Percentiles rank a stretch among this genome's conserved stretches.
phyloP scores from a whole-genome alignment of 2,329 filamentous ascomycete species.

The Dactylellina leptospora region DNA sequence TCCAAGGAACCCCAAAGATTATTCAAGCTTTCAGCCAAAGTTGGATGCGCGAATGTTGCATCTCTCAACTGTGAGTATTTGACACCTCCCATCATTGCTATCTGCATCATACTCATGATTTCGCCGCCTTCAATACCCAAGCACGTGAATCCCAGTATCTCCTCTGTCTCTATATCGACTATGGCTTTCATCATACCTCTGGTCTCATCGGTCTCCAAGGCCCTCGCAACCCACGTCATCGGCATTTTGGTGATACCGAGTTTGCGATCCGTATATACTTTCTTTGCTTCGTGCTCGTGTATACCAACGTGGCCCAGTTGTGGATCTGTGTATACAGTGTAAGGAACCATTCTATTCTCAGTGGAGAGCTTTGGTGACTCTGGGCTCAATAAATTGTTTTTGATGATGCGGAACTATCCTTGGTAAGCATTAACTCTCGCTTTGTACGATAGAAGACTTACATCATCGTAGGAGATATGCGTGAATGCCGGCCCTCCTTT shows the following conservation, averaged over 20 bases:
- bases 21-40: slow-evolving; percentile 65
- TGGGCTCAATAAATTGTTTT: slow-evolving; percentile 62
- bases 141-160: slow-evolving; percentile 67
- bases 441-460: slow-evolving; percentile 14
- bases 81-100: slow-evolving; percentile 65
- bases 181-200: slow-evolving; percentile 66
- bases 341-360: slow-evolving; percentile 61
- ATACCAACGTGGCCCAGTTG: slow-evolving; percentile 66
- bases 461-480: slow-evolving; percentile 68
- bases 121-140: slow-evolving; percentile 66
- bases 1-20: slow-evolving; percentile 64
- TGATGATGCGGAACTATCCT: slow-evolving; percentile 64
- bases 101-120: slow-evolving; percentile 66
- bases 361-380: slow-evolving; percentile 56
- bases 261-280: slow-evolving; percentile 56
- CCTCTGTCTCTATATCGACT: slow-evolving; percentile 63
- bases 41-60: slow-evolving; percentile 66
- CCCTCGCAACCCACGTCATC: slow-evolving; percentile 65
- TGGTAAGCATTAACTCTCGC: no score
- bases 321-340: slow-evolving; percentile 67
- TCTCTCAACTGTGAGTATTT: slow-evolving; percentile 63
- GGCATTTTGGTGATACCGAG: slow-evolving; percentile 65
- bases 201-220: slow-evolving; percentile 66
- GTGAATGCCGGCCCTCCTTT: slow-evolving; percentile 67
- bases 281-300: slow-evolving; percentile 61